phyloP scores from a whole-genome alignment of 345 rosid genomes.

The Hevea brasiliensis region DNA sequence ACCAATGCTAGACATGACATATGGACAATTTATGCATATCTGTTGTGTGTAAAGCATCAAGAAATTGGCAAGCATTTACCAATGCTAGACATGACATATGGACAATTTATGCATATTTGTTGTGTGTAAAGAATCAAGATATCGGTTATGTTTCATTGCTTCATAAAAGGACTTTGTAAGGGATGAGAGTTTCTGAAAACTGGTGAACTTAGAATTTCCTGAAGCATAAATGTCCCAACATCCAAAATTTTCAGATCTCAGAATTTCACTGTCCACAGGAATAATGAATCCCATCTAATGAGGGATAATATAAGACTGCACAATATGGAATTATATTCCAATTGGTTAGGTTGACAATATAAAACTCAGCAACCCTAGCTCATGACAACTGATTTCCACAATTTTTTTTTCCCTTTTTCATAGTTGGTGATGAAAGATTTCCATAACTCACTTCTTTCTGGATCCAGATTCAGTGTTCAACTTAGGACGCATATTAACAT shows the following conservation, averaged over 20 bases:
- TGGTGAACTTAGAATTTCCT: background rate
- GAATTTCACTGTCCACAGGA: background rate
- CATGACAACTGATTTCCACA: background rate
- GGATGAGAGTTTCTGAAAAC: slow-evolving; percentile 4
- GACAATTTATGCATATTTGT: no score
- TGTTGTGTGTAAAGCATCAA: slow-evolving; percentile 6
- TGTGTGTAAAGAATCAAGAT: no score
- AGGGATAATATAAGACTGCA: background rate
- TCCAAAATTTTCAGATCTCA: background rate
- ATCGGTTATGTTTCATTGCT: background rate
- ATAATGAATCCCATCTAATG: background rate
- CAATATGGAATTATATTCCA: background rate
- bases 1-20: slow-evolving; percentile 1
- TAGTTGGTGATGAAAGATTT: background rate
- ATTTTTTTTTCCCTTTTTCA: background rate
- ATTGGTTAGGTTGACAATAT: background rate
- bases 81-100: no score
- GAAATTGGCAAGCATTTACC: no score
- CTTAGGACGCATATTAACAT: background rate
- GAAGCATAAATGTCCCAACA: background rate
- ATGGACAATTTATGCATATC: background rate
- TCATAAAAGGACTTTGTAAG: background rate
- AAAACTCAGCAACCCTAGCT: background rate
- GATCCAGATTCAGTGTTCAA: background rate
- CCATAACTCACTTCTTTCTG: background rate